Evolutionary conservation across 2,329 filamentous ascomycete genomes (phyloP).

Genomic region (Apiospora phragmitis): DNA sequence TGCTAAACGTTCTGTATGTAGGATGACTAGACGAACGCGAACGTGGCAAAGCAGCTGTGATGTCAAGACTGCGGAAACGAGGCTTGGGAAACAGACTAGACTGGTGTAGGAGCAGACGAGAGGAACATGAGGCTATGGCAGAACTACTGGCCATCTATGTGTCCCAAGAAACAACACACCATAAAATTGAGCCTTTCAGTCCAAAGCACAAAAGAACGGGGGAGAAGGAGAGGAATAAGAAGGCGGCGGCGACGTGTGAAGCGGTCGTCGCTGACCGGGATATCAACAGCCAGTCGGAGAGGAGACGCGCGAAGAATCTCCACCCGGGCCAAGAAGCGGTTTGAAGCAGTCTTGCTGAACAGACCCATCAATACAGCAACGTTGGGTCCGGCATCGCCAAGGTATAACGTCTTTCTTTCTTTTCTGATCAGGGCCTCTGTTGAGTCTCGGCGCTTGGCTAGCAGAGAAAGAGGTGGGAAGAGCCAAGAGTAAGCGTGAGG

Average conservation of each 20-base stretch:
- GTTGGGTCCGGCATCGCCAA: not conserved
- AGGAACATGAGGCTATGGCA: not conserved
- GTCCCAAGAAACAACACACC: not conserved
- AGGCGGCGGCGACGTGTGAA: not conserved
- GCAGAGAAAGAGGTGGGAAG: not conserved
- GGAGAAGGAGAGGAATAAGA: not conserved
- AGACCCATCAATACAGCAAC: not conserved
- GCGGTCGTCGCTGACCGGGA: not conserved
- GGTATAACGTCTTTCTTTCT: not conserved
- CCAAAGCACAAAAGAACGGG: not conserved
- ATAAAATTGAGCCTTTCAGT: not conserved
- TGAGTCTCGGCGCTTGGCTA: not conserved
- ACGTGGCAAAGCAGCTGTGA: not conserved
- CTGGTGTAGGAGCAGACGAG: not conserved
- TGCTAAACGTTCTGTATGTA: not conserved
- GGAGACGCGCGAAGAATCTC: not conserved
- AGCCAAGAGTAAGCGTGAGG: not conserved
- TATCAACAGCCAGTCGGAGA: not conserved
- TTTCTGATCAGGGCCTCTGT: not conserved
- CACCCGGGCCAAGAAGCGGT: not conserved
- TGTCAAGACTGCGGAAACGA: not conserved
- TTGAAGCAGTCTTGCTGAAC: not conserved
- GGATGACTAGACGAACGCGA: not conserved
- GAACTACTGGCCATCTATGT: not conserved
- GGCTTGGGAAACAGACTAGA: not conserved